phyloP scores from a whole-genome alignment of 1,284 basidiomycete genomes.

The Cryptococcus amylolentus region DNA sequence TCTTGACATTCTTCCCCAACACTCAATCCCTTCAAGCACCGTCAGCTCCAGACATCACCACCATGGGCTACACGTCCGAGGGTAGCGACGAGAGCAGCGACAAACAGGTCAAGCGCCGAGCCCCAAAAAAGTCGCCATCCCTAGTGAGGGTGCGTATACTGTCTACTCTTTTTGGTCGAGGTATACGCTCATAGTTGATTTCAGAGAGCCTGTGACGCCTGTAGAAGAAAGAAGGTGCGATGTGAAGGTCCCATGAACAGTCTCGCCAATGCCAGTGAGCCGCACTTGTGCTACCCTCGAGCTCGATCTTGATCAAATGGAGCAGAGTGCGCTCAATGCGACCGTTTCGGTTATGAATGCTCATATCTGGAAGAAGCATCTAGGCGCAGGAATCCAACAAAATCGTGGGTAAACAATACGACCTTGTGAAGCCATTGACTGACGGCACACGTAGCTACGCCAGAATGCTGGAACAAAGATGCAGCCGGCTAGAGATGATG shows the following conservation, averaged over 20 bases:
- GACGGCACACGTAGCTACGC: slow-evolving; percentile 56
- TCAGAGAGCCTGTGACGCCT: too few species aligned
- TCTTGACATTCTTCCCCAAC: too few species aligned
- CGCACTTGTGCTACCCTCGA: too few species aligned
- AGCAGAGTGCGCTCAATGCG: slow-evolving; percentile 68
- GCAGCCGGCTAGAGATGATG: slow-evolving; percentile 67
- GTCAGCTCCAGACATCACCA: too few species aligned
- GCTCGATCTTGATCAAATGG: neutral
- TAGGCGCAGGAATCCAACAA: slow-evolving; percentile 79
- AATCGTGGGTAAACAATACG: slow-evolving; percentile 58
- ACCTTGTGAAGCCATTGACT: neutral
- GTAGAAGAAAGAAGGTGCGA: slow-evolving; percentile 44
- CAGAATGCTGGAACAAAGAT: slow-evolving; percentile 65
- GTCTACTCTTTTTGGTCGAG: too few species aligned
- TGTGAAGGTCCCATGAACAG: slow-evolving; percentile 49
- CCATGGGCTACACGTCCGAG: too few species aligned
- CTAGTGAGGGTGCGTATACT: too few species aligned
- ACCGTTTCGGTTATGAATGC: slow-evolving; percentile 67
- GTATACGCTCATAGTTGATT: too few species aligned
- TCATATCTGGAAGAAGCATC: slow-evolving; percentile 65
- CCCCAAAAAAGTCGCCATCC: too few species aligned
- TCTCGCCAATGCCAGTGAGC: slow-evolving; percentile 24
- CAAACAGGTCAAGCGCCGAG: too few species aligned
- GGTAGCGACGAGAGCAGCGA: too few species aligned
- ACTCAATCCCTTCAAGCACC: neutral